Evolutionary conservation across 78 protist species (phyloP).

Genomic region (Planoprotostelium fungivorum): DNA sequence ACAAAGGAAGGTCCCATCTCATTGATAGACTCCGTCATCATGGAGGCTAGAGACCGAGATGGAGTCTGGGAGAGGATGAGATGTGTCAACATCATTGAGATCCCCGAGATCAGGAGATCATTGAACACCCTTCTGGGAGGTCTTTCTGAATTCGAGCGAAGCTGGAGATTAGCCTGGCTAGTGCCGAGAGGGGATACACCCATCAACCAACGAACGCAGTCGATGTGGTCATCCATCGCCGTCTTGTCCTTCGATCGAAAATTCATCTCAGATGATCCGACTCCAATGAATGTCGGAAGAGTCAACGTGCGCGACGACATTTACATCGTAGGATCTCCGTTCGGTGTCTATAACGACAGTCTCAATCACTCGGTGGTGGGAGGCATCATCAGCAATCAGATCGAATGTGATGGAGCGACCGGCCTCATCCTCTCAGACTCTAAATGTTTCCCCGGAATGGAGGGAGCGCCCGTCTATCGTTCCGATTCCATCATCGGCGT

Average conservation of each 20-base stretch:
- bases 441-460: background rate
- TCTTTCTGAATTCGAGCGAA: background rate
- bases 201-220: background rate
- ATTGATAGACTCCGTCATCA: background rate
- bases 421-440: background rate
- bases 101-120: background rate
- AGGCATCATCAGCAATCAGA: background rate
- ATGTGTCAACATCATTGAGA: too few species aligned
- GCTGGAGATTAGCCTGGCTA: background rate
- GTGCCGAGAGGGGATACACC: background rate
- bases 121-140: background rate
- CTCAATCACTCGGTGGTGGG: background rate
- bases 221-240: background rate
- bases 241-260: background rate
- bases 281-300: background rate
- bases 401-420: background rate
- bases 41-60: background rate
- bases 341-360: background rate
- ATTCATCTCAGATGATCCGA: background rate
- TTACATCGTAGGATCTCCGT: background rate
- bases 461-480: background rate
- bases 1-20: background rate
- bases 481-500: too few species aligned
- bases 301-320: background rate
- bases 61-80: too few species aligned